These are phyloP conservation scores for Physcomitrellopsis africana DNA, from an alignment of 225 moss, liverwort and hornwort species.

Conservation along the genomic window DNA sequence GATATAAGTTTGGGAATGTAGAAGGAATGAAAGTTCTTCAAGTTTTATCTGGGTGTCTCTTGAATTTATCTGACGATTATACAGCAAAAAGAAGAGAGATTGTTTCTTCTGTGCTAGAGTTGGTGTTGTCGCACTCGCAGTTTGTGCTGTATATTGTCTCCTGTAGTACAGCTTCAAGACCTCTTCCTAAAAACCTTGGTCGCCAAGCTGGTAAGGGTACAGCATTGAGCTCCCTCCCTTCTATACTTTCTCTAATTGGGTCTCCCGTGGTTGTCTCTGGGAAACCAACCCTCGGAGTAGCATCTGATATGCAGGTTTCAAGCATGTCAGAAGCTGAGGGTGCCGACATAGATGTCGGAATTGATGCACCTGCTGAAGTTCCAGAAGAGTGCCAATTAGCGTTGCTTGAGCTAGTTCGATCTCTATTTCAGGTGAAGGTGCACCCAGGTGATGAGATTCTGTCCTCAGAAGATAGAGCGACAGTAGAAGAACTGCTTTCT, in stretches of 20 bases:
- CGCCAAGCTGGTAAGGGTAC: conserved; percentile 84
- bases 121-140: conserved; percentile 84
- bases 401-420: conserved; percentile 77
- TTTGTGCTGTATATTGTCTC: conserved; percentile 65
- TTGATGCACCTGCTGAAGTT: conserved; percentile 26
- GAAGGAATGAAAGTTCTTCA: conserved; percentile 67
- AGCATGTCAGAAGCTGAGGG: conserved; percentile 33
- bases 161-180: conserved; percentile 48
- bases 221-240: conserved; percentile 78
- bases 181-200: conserved; percentile 66
- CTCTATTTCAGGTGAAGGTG: conserved; percentile 74
- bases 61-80: conserved; percentile 44
- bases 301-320: conserved; percentile 28
- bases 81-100: conserved; percentile 32
- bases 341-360: conserved; percentile 13
- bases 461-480: conserved; percentile 41
- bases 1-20: conserved; percentile 64
- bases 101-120: conserved; percentile 68
- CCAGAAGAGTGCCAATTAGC: conserved; percentile 54
- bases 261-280: conserved; percentile 45
- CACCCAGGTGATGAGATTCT: conserved; percentile 33
- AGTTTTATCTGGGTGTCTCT: conserved; percentile 55
- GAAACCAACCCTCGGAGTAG: conserved; percentile 21
- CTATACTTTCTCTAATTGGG: conserved; percentile 76
- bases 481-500: conserved; percentile 71